Percentiles rank a stretch among this genome's conserved stretches.
Evolutionary conservation across 371 early-diverging fungal species (phyloP).

Genomic region (Haplosporangium sp.): DNA sequence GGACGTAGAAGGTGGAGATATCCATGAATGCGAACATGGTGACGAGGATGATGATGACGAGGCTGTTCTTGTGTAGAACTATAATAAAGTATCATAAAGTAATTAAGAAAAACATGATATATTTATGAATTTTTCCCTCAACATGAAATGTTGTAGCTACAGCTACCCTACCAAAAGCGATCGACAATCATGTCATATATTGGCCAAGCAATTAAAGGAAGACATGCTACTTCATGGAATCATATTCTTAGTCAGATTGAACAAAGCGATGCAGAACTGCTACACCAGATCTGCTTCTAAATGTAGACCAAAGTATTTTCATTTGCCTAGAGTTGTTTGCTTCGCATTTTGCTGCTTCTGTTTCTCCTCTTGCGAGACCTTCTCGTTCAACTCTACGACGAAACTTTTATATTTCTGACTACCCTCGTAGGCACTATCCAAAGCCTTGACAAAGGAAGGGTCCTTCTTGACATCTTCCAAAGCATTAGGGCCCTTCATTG

Average conservation of each 20-base stretch:
- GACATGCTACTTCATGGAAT: too few species aligned
- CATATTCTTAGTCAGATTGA: too few species aligned
- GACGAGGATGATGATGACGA: constrained; percentile 3
- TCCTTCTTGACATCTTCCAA: constrained; percentile 16
- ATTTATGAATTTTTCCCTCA: too few species aligned
- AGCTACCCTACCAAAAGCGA: too few species aligned
- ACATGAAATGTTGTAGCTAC: too few species aligned
- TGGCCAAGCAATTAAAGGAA: too few species aligned
- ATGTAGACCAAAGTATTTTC: too few species aligned
- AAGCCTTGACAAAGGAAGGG: background rate
- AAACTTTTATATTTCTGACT: background rate
- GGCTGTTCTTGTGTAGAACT: background rate
- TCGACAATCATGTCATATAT: too few species aligned
- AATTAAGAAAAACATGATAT: too few species aligned
- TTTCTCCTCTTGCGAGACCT: background rate
- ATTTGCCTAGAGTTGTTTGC: background rate
- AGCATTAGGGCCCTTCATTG: constrained; percentile 17
- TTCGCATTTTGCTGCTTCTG: background rate
- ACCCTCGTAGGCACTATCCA: constrained; percentile 13
- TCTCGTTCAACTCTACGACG: background rate
- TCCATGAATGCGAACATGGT: background rate
- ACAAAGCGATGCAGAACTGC: too few species aligned
- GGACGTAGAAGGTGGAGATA: background rate
- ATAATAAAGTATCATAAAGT: background rate
- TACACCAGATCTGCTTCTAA: too few species aligned